Conservation (phyloP, 805 yeast genomes). For the Saccharomycopsis sp. region DNA sequence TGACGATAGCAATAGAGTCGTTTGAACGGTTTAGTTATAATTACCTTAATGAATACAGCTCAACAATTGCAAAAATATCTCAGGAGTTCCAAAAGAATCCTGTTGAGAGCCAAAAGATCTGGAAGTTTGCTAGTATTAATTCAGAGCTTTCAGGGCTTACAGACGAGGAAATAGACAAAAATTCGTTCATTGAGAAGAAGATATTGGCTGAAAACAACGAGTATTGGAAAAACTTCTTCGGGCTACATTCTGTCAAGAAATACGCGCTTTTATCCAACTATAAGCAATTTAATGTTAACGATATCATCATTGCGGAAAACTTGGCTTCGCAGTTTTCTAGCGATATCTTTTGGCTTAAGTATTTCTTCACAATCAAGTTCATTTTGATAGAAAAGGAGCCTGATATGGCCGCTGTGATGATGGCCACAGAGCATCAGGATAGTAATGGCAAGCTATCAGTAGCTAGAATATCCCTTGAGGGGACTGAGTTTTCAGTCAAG, state of each 20-base stretch:
- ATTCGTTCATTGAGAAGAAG: conserved; percentile 11
- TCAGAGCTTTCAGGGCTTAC: background rate
- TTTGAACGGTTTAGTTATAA: conserved; percentile 32
- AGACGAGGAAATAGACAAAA: conserved; percentile 15
- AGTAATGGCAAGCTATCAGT: conserved; percentile 30
- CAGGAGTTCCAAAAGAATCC: conserved; percentile 14
- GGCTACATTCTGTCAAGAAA: conserved; percentile 13
- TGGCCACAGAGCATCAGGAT: conserved; percentile 30
- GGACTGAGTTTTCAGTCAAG: conserved; percentile 37
- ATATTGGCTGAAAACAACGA: conserved; percentile 10
- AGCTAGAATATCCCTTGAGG: conserved; percentile 32
- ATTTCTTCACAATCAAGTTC: conserved; percentile 33
- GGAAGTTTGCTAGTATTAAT: conserved; percentile 15
- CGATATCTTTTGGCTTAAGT: conserved; percentile 33
- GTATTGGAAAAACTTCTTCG: conserved; percentile 18
- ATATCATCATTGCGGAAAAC: conserved; percentile 8
- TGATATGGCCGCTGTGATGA: conserved; percentile 2
- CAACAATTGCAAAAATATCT: conserved; percentile 5
- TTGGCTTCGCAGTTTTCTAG: conserved; percentile 36
- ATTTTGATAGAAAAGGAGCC: conserved; percentile 26
- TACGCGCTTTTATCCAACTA: conserved; percentile 12
- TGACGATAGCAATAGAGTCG: conserved; percentile 30
- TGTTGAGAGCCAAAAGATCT: conserved; percentile 10
- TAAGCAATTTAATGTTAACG: conserved; percentile 14
- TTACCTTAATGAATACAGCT: conserved; percentile 23